Conservation (phyloP, 306 rosid species). For the Casuarina glauca region DNA sequence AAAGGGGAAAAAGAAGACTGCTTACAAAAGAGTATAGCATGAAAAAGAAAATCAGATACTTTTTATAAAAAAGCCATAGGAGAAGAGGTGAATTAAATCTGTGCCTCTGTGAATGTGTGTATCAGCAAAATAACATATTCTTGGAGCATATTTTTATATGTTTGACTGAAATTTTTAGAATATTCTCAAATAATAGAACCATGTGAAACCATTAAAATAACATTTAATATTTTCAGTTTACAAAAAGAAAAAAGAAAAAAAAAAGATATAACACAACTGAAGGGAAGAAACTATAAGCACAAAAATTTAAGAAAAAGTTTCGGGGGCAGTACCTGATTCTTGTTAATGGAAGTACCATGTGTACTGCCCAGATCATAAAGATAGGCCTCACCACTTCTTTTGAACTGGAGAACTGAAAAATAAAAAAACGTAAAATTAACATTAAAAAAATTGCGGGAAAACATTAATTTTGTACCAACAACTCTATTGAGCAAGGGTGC, state of each 20-base stretch:
- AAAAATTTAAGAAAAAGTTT: constrained; percentile 4
- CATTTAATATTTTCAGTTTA: background rate
- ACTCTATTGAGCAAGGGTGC: background rate
- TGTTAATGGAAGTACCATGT: constrained; percentile 86
- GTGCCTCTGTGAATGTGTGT: too few species aligned
- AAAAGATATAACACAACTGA: background rate
- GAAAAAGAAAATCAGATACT: background rate
- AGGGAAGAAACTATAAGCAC: too few species aligned
- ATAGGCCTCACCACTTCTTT: constrained; percentile 79
- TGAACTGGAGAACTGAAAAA: constrained; percentile 77
- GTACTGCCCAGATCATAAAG: constrained; percentile 95
- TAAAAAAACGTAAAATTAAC: constrained; percentile 20
- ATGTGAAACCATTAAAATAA: background rate
- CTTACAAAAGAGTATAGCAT: background rate
- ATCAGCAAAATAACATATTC: background rate
- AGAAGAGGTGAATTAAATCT: background rate
- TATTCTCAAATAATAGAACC: background rate
- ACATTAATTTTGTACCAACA: background rate
- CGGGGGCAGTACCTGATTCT: constrained; percentile 63
- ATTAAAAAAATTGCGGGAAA: constrained; percentile 20
- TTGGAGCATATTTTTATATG: background rate
- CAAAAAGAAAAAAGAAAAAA: background rate
- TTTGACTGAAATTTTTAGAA: background rate
- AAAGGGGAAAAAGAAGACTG: constrained; percentile 28
- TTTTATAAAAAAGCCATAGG: background rate